A percentile compares a stretch with the other conserved stretches of the same genome.
Conservation (phyloP, 345 rosid genomes). For the Orychophragmus violaceus region DNA sequence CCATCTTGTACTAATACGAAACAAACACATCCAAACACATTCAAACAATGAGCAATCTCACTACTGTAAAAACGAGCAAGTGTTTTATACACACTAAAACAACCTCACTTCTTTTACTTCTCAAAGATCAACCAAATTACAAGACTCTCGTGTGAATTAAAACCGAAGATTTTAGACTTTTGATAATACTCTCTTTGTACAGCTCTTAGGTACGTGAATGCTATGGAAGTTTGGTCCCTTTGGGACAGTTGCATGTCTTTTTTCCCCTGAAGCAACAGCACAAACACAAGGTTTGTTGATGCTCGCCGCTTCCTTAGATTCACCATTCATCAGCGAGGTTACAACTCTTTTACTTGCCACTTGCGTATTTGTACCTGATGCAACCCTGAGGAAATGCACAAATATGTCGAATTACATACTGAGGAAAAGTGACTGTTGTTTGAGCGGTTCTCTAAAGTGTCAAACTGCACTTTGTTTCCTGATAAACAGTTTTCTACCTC, state of each 20-base stretch:
- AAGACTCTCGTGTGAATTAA: slow-evolving; percentile 6
- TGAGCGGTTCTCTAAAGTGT: slow-evolving; percentile 28
- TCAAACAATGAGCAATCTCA: neutral
- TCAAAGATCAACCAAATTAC: neutral
- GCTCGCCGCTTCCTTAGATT: slow-evolving; percentile 29
- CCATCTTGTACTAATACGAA: too few species aligned
- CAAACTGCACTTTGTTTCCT: slow-evolving; percentile 26
- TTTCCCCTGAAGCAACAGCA: slow-evolving; percentile 36
- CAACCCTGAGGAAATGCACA: slow-evolving; percentile 35
- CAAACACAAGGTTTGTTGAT: slow-evolving; percentile 36
- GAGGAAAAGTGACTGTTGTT: neutral
- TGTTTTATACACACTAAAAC: slow-evolving; percentile 12
- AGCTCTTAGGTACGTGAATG: slow-evolving; percentile 66
- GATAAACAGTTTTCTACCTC: slow-evolving; percentile 30
- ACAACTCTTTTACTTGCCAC: slow-evolving; percentile 15
- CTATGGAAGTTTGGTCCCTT: slow-evolving; percentile 62
- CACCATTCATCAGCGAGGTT: slow-evolving; percentile 15
- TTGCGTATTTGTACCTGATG: slow-evolving; percentile 29
- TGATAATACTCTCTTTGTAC: slow-evolving; percentile 39
- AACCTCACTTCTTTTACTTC: neutral
- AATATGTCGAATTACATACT: neutral
- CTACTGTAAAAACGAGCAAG: neutral
- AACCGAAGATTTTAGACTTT: neutral
- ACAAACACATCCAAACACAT: neutral
- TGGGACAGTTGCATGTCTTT: slow-evolving; percentile 39